A percentile compares a stretch with the other conserved stretches of the same genome.
Conservation (phyloP, 2,329 filamentous ascomycete species). For the Plenodomus biglobosus region DNA sequence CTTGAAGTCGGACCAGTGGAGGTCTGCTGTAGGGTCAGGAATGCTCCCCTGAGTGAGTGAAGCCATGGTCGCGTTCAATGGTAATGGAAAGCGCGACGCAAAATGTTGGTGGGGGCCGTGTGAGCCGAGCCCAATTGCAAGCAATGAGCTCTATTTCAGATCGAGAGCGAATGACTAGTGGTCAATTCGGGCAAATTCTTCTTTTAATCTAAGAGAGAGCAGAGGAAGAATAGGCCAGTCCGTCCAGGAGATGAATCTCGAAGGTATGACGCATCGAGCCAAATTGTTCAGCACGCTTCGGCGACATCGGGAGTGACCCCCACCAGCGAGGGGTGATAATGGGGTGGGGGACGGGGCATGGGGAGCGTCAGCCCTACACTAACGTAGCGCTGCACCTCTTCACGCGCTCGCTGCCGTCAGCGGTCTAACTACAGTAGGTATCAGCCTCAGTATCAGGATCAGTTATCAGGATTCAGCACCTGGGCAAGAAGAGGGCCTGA, state of each 20-base stretch:
- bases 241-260: slow-evolving; percentile 4
- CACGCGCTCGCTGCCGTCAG: too few relatives aligned
- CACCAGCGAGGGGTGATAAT: slow-evolving; percentile 20
- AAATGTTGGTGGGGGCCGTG: slow-evolving; percentile 16
- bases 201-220: background rate
- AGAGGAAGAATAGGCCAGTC: slow-evolving; percentile 5
- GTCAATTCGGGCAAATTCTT: background rate
- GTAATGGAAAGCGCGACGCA: slow-evolving; percentile 10
- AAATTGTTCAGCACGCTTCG: slow-evolving; percentile 19
- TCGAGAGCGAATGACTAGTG: background rate
- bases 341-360: too few relatives aligned
- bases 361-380: slow-evolving; percentile 24
- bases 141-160: background rate
- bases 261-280: slow-evolving; percentile 22
- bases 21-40: slow-evolving; percentile 67
- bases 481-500: too few relatives aligned
- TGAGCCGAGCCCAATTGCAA: slow-evolving; percentile 4
- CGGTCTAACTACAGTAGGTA: too few relatives aligned
- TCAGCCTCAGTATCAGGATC: too few relatives aligned
- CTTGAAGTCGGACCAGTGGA: slow-evolving; percentile 66
- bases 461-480: too few relatives aligned
- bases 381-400: slow-evolving; percentile 8
- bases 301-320: slow-evolving; percentile 35
- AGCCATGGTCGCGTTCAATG: slow-evolving; percentile 33
- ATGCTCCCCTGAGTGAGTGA: slow-evolving; percentile 36